These are phyloP conservation scores for Epichloe uncinata DNA, from an alignment of 2,329 filamentous ascomycete genomes.

Conservation along the genomic window DNA sequence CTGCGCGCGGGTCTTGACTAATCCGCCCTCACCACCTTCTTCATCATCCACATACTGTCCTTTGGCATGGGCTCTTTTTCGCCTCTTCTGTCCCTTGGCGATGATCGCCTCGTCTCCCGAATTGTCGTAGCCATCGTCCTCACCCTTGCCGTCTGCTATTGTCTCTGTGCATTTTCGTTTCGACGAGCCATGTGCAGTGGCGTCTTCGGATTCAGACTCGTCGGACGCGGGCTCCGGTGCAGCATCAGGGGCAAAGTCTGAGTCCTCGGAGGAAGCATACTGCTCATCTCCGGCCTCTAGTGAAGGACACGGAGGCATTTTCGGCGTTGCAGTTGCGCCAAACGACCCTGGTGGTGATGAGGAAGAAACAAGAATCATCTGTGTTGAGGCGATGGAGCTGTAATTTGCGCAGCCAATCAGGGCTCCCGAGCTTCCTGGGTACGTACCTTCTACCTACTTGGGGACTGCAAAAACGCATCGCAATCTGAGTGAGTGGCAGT, in stretches of 20 bases:
- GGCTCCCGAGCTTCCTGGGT: background rate
- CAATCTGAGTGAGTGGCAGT: too few relatives aligned
- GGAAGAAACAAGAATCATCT: background rate
- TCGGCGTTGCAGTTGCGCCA: conserved; percentile 4
- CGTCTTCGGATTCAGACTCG: conserved; percentile 36
- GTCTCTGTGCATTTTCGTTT: conserved; percentile 12
- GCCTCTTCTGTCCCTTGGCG: conserved; percentile 42
- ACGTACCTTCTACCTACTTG: too few relatives aligned
- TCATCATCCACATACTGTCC: conserved; percentile 32
- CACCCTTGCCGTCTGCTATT: conserved; percentile 15
- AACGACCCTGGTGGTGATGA: background rate
- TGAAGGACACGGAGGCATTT: conserved; percentile 30
- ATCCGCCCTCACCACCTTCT: conserved; percentile 43
- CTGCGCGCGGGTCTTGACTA: conserved; percentile 62
- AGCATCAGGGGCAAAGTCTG: conserved; percentile 55
- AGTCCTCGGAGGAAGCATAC: conserved; percentile 60
- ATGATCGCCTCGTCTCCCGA: conserved; percentile 64
- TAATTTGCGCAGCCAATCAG: background rate
- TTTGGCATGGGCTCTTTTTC: conserved; percentile 30
- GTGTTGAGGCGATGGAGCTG: background rate
- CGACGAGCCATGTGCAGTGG: conserved; percentile 14
- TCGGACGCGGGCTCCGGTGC: conserved; percentile 33
- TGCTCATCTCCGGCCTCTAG: conserved; percentile 38
- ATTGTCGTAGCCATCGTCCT: conserved; percentile 45
- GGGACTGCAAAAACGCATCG: too few relatives aligned